Conservation (phyloP, 768 basidiomycete genomes). For the Russula olivacea region DNA sequence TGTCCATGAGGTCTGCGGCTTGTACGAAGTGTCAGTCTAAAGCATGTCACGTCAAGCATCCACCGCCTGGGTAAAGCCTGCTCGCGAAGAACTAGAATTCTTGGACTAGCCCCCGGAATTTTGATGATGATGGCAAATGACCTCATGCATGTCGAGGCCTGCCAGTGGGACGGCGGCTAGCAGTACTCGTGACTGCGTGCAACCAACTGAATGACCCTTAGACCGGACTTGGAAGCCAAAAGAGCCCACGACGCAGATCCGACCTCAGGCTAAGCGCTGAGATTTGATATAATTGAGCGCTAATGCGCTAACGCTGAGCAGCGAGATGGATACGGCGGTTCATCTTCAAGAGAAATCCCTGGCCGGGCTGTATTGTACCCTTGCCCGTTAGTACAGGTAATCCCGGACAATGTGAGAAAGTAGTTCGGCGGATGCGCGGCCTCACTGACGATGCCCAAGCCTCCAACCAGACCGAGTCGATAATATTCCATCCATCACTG, state of each 20-base stretch:
- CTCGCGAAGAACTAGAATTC: neutral
- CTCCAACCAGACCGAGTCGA: neutral
- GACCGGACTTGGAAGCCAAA: neutral
- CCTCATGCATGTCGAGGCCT: neutral
- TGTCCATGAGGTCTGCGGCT: neutral
- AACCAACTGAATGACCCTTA: neutral
- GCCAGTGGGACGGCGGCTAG: neutral
- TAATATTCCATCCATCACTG: neutral
- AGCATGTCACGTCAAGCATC: neutral
- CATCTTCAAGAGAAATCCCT: neutral
- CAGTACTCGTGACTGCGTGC: neutral
- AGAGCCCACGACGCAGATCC: neutral
- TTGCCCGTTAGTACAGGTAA: too few species aligned
- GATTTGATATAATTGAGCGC: neutral
- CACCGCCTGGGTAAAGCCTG: neutral
- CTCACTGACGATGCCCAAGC: neutral
- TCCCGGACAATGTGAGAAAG: too few species aligned
- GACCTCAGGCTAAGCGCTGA: neutral
- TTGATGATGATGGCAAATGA: neutral
- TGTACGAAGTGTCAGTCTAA: neutral
- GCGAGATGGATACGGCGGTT: neutral
- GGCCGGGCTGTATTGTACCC: too few species aligned
- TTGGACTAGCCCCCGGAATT: neutral
- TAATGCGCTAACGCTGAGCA: neutral
- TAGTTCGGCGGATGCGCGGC: neutral